Conservation (phyloP, 257 asterid species). For the Solanum pinnatisectum region DNA sequence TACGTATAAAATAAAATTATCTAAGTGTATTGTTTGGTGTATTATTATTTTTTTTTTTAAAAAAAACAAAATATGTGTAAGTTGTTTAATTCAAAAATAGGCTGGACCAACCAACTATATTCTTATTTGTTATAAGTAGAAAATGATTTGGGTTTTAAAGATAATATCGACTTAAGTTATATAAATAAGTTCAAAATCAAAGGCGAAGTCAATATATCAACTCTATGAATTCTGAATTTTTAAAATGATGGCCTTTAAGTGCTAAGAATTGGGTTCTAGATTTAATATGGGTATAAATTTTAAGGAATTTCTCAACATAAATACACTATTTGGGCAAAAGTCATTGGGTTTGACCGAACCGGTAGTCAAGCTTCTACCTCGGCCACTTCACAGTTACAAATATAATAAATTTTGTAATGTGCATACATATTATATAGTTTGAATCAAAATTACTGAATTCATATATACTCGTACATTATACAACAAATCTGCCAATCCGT, state of each 20-base stretch:
- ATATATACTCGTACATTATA: not conserved
- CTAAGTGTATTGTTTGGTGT: too few relatives aligned
- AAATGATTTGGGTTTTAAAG: not conserved
- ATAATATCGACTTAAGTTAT: not conserved
- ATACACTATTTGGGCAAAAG: not conserved
- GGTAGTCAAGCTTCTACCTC: not conserved
- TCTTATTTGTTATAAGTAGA: too few relatives aligned
- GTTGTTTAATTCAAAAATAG: too few relatives aligned
- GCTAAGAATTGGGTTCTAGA: not conserved
- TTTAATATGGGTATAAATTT: not conserved
- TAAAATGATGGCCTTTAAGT: not conserved
- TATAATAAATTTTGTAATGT: not conserved
- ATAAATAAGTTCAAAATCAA: not conserved
- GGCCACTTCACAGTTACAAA: not conserved
- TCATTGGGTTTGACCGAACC: not conserved
- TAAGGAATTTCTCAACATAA: not conserved
- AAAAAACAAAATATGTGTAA: too few relatives aligned
- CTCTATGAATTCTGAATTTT: too few relatives aligned
- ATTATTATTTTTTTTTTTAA: too few relatives aligned
- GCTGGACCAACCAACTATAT: too few relatives aligned
- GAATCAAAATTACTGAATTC: not conserved
- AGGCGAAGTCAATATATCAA: not conserved
- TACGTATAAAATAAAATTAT: too few relatives aligned
- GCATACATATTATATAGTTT: not conserved
- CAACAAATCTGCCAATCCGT: not conserved